Evolutionary conservation across 257 asterid genomes (phyloP).

Genomic region (Solanum medicagineum): DNA sequence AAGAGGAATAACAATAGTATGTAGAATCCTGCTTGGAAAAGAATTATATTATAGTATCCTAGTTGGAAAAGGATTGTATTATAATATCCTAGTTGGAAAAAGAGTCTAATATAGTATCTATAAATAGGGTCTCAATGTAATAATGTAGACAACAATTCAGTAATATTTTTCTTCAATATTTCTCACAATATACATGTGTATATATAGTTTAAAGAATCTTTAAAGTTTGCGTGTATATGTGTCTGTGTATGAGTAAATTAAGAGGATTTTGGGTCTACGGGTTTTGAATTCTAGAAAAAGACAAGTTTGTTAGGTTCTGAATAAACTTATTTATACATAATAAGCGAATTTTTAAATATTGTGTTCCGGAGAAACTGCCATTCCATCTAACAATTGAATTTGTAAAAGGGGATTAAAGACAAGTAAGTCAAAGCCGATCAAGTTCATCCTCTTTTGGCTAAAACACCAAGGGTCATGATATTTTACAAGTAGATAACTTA

Average conservation of each 20-base stretch:
- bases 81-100: no score
- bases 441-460: not conserved
- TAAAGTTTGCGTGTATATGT: not conserved
- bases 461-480: not conserved
- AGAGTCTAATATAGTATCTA: no score
- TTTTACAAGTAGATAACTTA: not conserved
- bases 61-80: no score
- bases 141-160: no score
- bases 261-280: not conserved
- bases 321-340: not conserved
- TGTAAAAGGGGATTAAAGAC: not conserved
- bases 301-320: not conserved
- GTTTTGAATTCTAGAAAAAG: not conserved
- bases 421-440: not conserved
- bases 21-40: no score
- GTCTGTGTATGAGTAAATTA: not conserved
- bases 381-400: not conserved
- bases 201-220: not conserved
- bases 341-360: not conserved
- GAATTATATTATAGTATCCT: no score
- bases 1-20: no score
- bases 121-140: no score
- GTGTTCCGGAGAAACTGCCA: not conserved
- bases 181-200: not conserved
- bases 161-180: no score